A percentile compares a stretch with the other conserved stretches of the same genome.
Evolutionary conservation across 495 filamentous ascomycete genomes (phyloP).

Genomic region (Cryomyces minteri): DNA sequence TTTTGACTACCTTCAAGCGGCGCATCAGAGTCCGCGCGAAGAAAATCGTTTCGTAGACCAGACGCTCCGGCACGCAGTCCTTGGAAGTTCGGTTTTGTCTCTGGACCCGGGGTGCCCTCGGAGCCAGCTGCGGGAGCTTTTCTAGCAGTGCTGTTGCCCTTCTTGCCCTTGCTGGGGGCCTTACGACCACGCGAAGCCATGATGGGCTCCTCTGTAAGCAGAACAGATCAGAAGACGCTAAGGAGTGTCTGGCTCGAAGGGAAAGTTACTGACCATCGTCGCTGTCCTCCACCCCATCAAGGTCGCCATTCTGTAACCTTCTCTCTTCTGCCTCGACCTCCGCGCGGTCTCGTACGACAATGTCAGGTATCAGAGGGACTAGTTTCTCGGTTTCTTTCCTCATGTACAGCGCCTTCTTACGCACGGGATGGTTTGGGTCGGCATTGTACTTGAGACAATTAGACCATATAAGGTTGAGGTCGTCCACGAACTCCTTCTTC

Average conservation of each 20-base stretch:
- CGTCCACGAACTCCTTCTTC: constrained; percentile 85
- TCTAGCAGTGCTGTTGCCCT: constrained; percentile 50
- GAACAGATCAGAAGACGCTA: background rate
- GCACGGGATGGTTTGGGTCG: constrained; percentile 66
- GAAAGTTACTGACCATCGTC: constrained; percentile 40
- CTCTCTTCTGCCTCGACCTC: constrained; percentile 95
- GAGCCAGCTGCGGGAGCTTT: constrained; percentile 41
- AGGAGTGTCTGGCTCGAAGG: background rate
- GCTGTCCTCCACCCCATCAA: constrained; percentile 76
- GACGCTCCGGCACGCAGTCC: constrained; percentile 28
- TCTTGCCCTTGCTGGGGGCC: constrained; percentile 64
- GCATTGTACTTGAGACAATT: constrained; percentile 95
- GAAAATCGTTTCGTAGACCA: constrained; percentile 25
- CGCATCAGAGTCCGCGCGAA: constrained; percentile 44
- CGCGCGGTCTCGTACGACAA: constrained; percentile 71
- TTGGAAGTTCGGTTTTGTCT: constrained; percentile 37
- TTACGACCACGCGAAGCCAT: constrained; percentile 92
- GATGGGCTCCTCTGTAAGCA: constrained; percentile 50
- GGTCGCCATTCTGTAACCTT: constrained; percentile 49
- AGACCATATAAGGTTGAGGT: constrained; percentile 86
- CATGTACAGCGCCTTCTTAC: constrained; percentile 92
- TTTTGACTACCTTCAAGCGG: constrained; percentile 54
- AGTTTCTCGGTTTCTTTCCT: constrained; percentile 90
- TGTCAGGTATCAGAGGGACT: constrained; percentile 84
- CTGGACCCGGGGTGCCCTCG: constrained; percentile 57